These are phyloP conservation scores for Diplosphaera chodatii DNA, from an alignment of 139 green algal species.

Conservation along the genomic window DNA sequence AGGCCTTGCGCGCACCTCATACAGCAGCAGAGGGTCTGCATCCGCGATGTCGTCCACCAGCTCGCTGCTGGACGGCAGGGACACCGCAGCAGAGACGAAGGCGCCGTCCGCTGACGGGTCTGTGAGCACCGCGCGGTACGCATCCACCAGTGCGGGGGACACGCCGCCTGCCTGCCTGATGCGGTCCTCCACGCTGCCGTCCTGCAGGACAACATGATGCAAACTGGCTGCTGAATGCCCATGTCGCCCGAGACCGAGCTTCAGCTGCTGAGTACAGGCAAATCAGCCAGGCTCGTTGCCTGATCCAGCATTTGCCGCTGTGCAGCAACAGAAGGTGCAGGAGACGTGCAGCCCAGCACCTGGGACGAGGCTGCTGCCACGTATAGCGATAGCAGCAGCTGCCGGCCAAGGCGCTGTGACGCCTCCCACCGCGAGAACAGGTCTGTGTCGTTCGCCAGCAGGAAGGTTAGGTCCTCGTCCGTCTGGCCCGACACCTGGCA, in stretches of 20 bases:
- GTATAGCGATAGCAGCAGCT: slow-evolving; percentile 77
- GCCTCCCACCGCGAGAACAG: slow-evolving; percentile 91
- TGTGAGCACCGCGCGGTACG: slow-evolving; percentile 52
- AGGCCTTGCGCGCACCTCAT: too few species aligned
- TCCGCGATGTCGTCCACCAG: slow-evolving; percentile 62
- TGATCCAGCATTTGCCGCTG: too few species aligned
- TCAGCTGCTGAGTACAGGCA: too few species aligned
- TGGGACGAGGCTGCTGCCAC: slow-evolving; percentile 20
- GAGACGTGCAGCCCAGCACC: neutral
- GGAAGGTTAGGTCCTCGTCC: slow-evolving; percentile 83
- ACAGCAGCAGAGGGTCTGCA: slow-evolving; percentile 66
- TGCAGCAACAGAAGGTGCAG: too few species aligned
- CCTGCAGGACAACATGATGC: neutral
- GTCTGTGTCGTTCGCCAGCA: slow-evolving; percentile 89
- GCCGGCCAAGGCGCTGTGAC: slow-evolving; percentile 69
- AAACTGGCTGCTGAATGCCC: too few species aligned
- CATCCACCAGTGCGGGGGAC: slow-evolving; percentile 43
- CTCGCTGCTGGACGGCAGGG: slow-evolving; percentile 63
- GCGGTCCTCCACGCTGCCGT: slow-evolving; percentile 24
- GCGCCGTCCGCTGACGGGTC: slow-evolving; percentile 49
- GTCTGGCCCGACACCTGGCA: slow-evolving; percentile 60
- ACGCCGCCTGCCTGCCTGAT: slow-evolving; percentile 54
- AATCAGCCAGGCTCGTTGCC: too few species aligned
- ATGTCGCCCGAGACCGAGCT: too few species aligned
- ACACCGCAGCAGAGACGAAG: slow-evolving; percentile 63